Percentiles rank a stretch among this genome's conserved stretches.
Evolutionary conservation across 306 rosid species (phyloP).

Genomic region (Erythrophleum fordii): DNA sequence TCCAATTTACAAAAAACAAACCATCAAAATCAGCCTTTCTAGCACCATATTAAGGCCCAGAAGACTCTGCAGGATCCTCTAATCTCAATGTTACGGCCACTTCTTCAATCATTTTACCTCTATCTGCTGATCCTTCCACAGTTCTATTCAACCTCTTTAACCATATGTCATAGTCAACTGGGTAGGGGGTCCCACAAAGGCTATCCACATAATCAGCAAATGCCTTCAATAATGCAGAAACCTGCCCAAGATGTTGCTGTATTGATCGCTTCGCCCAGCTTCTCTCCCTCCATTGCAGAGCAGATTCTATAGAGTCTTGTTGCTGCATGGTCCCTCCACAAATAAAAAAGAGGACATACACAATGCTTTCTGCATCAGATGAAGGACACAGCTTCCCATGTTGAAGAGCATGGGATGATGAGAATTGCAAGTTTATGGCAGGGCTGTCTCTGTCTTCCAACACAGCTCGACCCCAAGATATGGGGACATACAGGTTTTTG

Average conservation of each 20-base stretch:
- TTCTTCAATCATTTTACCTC: slow-evolving; percentile 82
- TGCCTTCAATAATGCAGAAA: slow-evolving; percentile 82
- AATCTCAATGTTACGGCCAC: slow-evolving; percentile 58
- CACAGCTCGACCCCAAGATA: slow-evolving; percentile 92
- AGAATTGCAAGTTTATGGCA: slow-evolving; percentile 81
- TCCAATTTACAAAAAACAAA: slow-evolving; percentile 44
- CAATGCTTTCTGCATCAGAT: slow-evolving; percentile 93
- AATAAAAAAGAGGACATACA: slow-evolving; percentile 68
- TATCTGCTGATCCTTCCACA: slow-evolving; percentile 63
- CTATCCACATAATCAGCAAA: slow-evolving; percentile 97
- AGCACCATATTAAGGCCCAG: slow-evolving; percentile 55
- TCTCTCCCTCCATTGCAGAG: slow-evolving; percentile 90
- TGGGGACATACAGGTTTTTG: slow-evolving; percentile 60
- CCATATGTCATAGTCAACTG: slow-evolving; percentile 86
- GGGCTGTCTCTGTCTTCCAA: slow-evolving; percentile 93
- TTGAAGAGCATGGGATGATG: slow-evolving; percentile 91
- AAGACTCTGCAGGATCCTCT: slow-evolving; percentile 81
- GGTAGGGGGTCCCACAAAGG: slow-evolving; percentile 91
- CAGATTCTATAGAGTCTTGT: slow-evolving; percentile 93
- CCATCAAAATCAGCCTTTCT: slow-evolving; percentile 33
- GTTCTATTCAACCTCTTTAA: slow-evolving; percentile 75
- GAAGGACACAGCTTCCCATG: slow-evolving; percentile 94
- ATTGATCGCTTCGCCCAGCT: slow-evolving; percentile 76
- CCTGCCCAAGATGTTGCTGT: slow-evolving; percentile 83
- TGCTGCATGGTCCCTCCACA: slow-evolving; percentile 70